Evolutionary conservation across 345 rosid species (phyloP).

Genomic region (Carallia brachiata): DNA sequence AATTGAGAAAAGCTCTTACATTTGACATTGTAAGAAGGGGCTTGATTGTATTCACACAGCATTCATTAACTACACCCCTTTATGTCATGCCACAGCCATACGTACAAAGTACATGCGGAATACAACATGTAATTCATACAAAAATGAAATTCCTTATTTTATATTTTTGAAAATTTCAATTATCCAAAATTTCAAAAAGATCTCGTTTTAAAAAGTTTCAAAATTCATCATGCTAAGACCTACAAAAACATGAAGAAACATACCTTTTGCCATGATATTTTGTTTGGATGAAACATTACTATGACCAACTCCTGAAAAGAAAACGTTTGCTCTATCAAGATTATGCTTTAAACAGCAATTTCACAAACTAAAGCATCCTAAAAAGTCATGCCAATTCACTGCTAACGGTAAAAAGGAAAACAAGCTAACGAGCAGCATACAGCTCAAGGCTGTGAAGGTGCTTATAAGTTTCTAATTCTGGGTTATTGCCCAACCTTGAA

Average conservation of each 20-base stretch:
- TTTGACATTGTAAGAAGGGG: too few species aligned
- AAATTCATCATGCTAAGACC: slow-evolving; percentile 6
- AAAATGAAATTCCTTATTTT: too few species aligned
- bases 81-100: too few species aligned
- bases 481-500: background rate
- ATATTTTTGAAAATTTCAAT: too few species aligned
- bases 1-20: too few species aligned
- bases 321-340: slow-evolving; percentile 56
- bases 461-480: background rate
- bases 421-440: slow-evolving; percentile 4
- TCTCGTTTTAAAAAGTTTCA: background rate
- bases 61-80: too few species aligned
- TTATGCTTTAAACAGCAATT: slow-evolving; percentile 19
- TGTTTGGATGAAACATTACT: slow-evolving; percentile 74
- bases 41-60: too few species aligned
- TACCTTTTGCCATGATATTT: slow-evolving; percentile 92
- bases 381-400: slow-evolving; percentile 8
- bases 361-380: slow-evolving; percentile 24
- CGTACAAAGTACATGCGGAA: too few species aligned
- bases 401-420: slow-evolving; percentile 13
- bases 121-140: too few species aligned
- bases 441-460: slow-evolving; percentile 6
- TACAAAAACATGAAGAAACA: slow-evolving; percentile 24
- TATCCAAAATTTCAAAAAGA: too few species aligned
- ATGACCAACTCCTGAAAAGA: slow-evolving; percentile 90